phyloP scores from a whole-genome alignment of 345 rosid genomes.

The Mercurialis annua region DNA sequence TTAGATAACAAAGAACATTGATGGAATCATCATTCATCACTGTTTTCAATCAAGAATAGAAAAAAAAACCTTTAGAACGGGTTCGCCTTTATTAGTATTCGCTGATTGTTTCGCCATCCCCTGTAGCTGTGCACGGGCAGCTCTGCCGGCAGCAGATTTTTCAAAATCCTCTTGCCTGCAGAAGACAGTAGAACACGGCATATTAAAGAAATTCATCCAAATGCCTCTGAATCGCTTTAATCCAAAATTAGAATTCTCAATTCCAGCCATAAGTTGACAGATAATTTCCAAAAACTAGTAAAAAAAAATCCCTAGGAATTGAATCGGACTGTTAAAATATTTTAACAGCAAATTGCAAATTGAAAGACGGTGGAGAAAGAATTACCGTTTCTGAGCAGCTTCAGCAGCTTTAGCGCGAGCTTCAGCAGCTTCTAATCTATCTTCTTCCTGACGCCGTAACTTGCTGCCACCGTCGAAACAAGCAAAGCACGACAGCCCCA shows the following conservation, averaged over 20 bases:
- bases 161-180: slow-evolving; percentile 83
- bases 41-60: not conserved
- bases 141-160: slow-evolving; percentile 89
- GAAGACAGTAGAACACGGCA: not conserved
- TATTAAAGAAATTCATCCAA: not conserved
- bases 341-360: not conserved
- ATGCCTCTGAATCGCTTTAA: not conserved
- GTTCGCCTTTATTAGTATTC: slow-evolving; percentile 65
- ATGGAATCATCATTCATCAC: not conserved
- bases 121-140: slow-evolving; percentile 73
- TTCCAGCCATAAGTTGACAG: not conserved
- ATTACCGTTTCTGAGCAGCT: slow-evolving; percentile 84
- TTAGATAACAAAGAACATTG: not conserved
- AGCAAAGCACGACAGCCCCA: slow-evolving; percentile 59
- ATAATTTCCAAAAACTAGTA: not conserved
- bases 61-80: slow-evolving; percentile 69
- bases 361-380: not conserved
- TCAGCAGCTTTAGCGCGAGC: slow-evolving; percentile 97
- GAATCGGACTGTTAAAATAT: not conserved
- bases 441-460: slow-evolving; percentile 62
- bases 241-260: not conserved
- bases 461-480: slow-evolving; percentile 67
- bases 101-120: slow-evolving; percentile 76
- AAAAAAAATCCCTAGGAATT: not conserved
- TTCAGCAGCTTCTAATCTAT: slow-evolving; percentile 66